Conservation (phyloP, 1,284 basidiomycete genomes). For the Ustilago nuda region DNA sequence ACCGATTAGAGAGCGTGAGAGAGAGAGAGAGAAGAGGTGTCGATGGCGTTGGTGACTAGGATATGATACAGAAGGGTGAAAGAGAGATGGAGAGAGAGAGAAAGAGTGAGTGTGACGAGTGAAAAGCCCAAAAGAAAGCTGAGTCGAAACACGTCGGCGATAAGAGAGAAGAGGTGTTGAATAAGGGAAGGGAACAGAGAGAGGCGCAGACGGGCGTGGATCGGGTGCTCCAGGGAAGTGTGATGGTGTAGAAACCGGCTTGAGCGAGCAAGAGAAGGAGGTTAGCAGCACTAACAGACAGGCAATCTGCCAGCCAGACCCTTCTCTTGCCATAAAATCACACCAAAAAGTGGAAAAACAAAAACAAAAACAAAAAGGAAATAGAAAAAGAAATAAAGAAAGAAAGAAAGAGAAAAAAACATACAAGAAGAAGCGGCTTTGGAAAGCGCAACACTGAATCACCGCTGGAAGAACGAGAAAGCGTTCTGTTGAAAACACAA, state of each 20-base stretch:
- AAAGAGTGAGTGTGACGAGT: constrained; percentile 6
- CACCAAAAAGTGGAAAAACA: not conserved
- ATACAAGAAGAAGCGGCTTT: constrained; percentile 5
- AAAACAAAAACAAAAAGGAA: not conserved
- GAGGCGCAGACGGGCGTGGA: constrained; percentile 9
- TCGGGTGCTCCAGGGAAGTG: not conserved
- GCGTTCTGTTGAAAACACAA: not conserved
- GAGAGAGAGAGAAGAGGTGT: not conserved
- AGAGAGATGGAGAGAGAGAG: not conserved
- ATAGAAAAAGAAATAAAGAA: not conserved
- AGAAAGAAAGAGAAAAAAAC: not conserved
- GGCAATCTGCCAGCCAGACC: not conserved
- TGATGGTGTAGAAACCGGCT: constrained; percentile 9
- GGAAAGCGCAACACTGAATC: not conserved
- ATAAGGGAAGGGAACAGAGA: not conserved
- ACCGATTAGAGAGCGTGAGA: not conserved
- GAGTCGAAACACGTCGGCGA: constrained; percentile 8
- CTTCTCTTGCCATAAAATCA: constrained; percentile 1
- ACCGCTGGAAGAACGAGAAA: not conserved
- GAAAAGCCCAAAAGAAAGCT: not conserved
- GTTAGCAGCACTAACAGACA: not conserved
- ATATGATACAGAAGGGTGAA: constrained; percentile 9
- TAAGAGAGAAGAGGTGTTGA: not conserved
- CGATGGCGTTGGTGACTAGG: constrained; percentile 1
- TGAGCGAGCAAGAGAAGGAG: constrained; percentile 6